A percentile compares a stretch with the other conserved stretches of the same genome.
Evolutionary conservation across 805 yeast genomes (phyloP).

Genomic region (Candida nonsorbophila): DNA sequence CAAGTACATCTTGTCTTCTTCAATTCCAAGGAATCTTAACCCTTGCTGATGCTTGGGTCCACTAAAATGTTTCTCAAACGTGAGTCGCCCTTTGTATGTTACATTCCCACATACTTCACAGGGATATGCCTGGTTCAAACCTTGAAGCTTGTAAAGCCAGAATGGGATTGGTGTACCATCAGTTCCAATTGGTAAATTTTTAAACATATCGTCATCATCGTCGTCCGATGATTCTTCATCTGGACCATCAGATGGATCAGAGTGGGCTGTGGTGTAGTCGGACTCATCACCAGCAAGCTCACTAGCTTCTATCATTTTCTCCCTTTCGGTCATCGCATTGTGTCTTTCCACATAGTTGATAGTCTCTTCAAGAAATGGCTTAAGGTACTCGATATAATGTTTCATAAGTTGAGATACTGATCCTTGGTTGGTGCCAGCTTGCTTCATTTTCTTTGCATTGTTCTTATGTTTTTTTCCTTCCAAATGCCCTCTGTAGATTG

Average conservation of each 20-base stretch:
- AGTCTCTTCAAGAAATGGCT: constrained; percentile 43
- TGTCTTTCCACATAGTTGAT: constrained; percentile 59
- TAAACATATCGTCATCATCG: constrained; percentile 36
- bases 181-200: constrained; percentile 71
- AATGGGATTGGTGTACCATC: constrained; percentile 91
- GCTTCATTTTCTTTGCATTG: constrained; percentile 18
- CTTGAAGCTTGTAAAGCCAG: constrained; percentile 90
- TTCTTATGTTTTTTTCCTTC: constrained; percentile 71
- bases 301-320: constrained; percentile 47
- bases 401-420: constrained; percentile 17
- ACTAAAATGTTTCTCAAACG: constrained; percentile 72
- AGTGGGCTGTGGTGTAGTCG: constrained; percentile 34
- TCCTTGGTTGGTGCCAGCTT: not conserved
- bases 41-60: constrained; percentile 70
- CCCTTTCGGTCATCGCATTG: constrained; percentile 65
- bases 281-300: constrained; percentile 33
- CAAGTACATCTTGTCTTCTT: constrained; percentile 33
- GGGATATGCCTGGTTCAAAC: constrained; percentile 61
- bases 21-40: constrained; percentile 67
- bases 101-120: constrained; percentile 88
- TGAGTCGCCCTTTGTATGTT: constrained; percentile 65
- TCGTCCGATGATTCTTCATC: constrained; percentile 13
- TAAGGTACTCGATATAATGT: constrained; percentile 31
- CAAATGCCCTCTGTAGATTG: constrained; percentile 68
- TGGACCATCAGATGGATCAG: constrained; percentile 16